Evolutionary conservation across 306 rosid species (phyloP).

Genomic region (Psophocarpus tetragonolobus): DNA sequence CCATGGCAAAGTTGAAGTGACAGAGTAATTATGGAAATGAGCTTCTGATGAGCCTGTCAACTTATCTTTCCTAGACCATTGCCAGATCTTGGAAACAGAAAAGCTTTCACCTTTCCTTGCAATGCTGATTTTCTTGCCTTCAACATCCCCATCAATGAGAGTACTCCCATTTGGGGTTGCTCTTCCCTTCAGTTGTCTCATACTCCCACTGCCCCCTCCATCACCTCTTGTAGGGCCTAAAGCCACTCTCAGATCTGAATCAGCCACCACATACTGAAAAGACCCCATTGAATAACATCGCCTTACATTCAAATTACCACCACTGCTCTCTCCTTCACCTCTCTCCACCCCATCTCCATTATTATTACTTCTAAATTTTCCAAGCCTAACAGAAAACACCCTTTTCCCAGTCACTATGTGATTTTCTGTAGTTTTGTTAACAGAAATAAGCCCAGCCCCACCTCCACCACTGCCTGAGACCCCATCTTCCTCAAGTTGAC

Average conservation of each 20-base stretch:
- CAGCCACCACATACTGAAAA: slow-evolving; percentile 81
- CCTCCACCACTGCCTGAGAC: slow-evolving; percentile 42
- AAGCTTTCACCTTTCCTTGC: slow-evolving; percentile 89
- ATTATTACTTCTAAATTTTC: slow-evolving; percentile 70
- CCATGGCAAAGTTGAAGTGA: slow-evolving; percentile 48
- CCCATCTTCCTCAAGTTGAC: slow-evolving; percentile 55
- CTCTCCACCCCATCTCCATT: slow-evolving; percentile 45
- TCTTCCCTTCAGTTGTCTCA: slow-evolving; percentile 65
- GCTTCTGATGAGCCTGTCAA: slow-evolving; percentile 56
- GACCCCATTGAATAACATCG: slow-evolving; percentile 98
- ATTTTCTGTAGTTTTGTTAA: slow-evolving; percentile 56
- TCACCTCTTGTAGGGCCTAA: slow-evolving; percentile 50
- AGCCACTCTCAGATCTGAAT: slow-evolving; percentile 79
- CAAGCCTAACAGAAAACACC: slow-evolving; percentile 85
- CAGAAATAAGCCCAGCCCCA: slow-evolving; percentile 38
- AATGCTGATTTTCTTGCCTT: slow-evolving; percentile 66
- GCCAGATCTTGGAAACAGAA: slow-evolving; percentile 95
- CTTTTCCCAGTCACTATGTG: slow-evolving; percentile 60
- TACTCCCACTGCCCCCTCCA: slow-evolving; percentile 42
- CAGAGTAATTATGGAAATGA: slow-evolving; percentile 48
- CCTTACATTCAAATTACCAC: slow-evolving; percentile 73
- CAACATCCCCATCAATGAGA: slow-evolving; percentile 57
- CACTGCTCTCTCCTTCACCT: slow-evolving; percentile 68
- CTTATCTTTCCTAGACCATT: slow-evolving; percentile 82
- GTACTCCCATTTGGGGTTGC: slow-evolving; percentile 46